phyloP scores from a whole-genome alignment of 2,329 filamentous ascomycete species.

The Botrytis deweyae region DNA sequence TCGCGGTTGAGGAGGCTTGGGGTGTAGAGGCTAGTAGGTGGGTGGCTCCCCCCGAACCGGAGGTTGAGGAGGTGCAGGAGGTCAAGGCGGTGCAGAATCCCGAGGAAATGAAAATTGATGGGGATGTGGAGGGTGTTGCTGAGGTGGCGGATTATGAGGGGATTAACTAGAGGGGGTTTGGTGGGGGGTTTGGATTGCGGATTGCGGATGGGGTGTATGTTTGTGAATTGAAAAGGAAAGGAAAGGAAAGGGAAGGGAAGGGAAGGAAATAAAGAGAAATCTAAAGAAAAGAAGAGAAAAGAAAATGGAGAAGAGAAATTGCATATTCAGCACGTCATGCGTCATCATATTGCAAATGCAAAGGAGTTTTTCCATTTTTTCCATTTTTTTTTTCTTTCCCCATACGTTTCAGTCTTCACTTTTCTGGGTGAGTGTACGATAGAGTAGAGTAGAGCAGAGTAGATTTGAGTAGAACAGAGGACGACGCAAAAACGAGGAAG shows the following conservation, averaged over 20 bases:
- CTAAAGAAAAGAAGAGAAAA: too few species aligned
- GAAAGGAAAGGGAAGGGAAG: background rate
- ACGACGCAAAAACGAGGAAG: background rate
- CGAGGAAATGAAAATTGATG: constrained; percentile 13
- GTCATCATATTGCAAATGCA: background rate
- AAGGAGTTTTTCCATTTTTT: background rate
- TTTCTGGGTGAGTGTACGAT: background rate
- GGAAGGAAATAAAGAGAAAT: background rate
- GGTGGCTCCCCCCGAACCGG: constrained; percentile 19
- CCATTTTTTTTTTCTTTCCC: too few species aligned
- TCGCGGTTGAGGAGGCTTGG: constrained; percentile 80
- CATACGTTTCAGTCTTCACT: background rate
- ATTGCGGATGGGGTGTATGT: background rate
- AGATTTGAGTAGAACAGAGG: too few species aligned
- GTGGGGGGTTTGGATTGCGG: background rate
- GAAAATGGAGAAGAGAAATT: background rate
- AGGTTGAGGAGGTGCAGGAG: constrained; percentile 16
- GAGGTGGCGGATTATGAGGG: background rate
- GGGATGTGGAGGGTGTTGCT: background rate
- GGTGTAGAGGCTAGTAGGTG: constrained; percentile 43
- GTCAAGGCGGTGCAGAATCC: background rate
- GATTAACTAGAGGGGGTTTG: background rate
- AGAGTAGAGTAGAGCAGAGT: background rate
- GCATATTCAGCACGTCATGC: too few species aligned
- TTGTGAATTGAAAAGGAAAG: background rate